Base-by-base conservation (phyloP, 495 filamentous ascomycete species). In the Achaetomiella virescens region DNA sequence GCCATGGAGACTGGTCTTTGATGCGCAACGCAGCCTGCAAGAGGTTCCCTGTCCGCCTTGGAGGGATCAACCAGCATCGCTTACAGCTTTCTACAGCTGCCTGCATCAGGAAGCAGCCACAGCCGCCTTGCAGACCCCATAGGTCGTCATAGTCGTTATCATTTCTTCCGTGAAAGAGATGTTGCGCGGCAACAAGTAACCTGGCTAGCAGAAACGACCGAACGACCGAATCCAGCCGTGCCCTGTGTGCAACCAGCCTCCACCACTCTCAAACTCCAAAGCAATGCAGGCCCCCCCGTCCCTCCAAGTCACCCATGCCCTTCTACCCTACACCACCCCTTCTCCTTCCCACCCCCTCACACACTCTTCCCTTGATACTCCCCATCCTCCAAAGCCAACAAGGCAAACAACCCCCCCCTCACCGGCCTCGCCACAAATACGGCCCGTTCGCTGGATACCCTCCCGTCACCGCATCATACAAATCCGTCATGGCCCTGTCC, bases 391-490 rank as follows among this genome's bases (percentile, higher is more conserved):
- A 93, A 70, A 21, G 88, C 87, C 60, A 96, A 66, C 46, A 92
- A 76, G 10, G 90, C 83, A 76, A 95, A 96, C 66, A 85, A 82
- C 1, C 85, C 91, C 2, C 91, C 91, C 35, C 85, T 77, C 0
- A 95, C 91, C 6, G 91, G 91, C 14, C 91, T 70, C 3, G 89
- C 89, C 54, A 81, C 81, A 73, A 96, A 96, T 29, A 73, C 21
- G 84, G 75, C 1, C 83, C 82, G 5, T 73, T 73, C 6, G 8
- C 31, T 56, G 81, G 87, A 27, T 69, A 81, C 24, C 70, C 78
- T 7, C 84, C 86, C 17, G 75, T 75, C 46, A 78, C 76, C 1
- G 85, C 85, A 43, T 91, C 81, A 68, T 91, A 91, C 14, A 93
- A 73, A 67, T 97, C 91, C 0, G 89, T 89, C 45, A 95, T 79